Evolutionary conservation across 805 yeast species (phyloP), one percentile per base, ranked within the genome.

Genomic region (Teunomyces aglyptinius): DNA sequence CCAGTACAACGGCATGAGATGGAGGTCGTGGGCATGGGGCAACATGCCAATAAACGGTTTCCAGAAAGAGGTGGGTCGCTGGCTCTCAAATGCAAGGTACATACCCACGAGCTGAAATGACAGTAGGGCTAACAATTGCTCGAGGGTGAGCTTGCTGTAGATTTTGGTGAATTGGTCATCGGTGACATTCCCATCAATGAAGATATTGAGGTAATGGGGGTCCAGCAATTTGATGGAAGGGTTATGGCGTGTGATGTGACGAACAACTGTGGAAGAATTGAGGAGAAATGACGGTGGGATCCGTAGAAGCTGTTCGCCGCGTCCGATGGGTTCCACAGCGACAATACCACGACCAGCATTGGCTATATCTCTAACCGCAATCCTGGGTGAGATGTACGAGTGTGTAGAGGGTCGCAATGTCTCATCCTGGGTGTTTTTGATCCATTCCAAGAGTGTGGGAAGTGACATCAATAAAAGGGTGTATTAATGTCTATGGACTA

Each of bases 1-100:
- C 96, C 96, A 87, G 0, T 76, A 66, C 33, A 88, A 63, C 1
- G 96, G 96, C 2, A 83, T 71, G 0, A 72, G 51, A 0, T 54
- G 53, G 45, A 89, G 77, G 35, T 85, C 90, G 0, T 65, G 58
- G 11, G 69, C 48, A 0, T 68, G 58, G 0, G 97, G 96, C 48
- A 89, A 72, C 52, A 81, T 76, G 28, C 76, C 73, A 8, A 88
- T 61, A 59, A 88, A 88, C 0, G 89, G 88, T 35, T 61, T 58
- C 95, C 95, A 89, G 57, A 73, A 82, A 1, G 86, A 80, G 0
- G 46, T 36, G 1, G 58, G 63, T 41, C 84, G 60, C 31, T 56
- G 57, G 2, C 46, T 52, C 52, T 82, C 87, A 12, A 78, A 56
- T 4, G 69, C 61, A 2, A 82, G 45, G 53, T 71, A 86, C 46